phyloP scores from a whole-genome alignment of 164 flowering plant species.

The Stephania cephalantha region DNA sequence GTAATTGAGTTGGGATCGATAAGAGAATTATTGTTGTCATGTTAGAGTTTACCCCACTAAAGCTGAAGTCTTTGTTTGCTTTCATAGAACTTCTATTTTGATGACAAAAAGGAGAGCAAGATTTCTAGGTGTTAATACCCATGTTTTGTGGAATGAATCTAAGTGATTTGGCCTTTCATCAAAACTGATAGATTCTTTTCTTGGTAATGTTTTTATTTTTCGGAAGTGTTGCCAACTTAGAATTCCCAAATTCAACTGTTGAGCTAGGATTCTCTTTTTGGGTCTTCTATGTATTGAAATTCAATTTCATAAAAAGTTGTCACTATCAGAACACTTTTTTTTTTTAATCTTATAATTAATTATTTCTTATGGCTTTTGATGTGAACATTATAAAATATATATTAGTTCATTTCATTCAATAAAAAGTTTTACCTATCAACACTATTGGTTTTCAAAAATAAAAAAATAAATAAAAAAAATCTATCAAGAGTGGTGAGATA shows the following conservation, averaged over 20 bases:
- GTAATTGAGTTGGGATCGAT: not conserved
- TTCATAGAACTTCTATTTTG: not conserved
- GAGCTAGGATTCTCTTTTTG: not conserved
- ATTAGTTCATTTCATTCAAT: too few species aligned
- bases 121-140: not conserved
- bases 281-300: not conserved
- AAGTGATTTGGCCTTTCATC: conserved; percentile 2
- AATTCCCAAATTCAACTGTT: not conserved
- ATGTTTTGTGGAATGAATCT: not conserved
- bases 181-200: not conserved
- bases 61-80: not conserved
- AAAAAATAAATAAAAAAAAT: too few species aligned
- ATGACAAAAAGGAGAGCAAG: not conserved
- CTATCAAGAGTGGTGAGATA: too few species aligned
- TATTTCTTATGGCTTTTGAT: too few species aligned
- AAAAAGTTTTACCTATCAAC: too few species aligned
- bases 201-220: not conserved
- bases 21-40: too few species aligned
- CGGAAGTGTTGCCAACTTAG: not conserved
- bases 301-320: not conserved
- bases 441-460: too few species aligned
- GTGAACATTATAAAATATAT: too few species aligned
- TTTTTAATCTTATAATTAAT: too few species aligned
- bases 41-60: not conserved
- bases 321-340: too few species aligned